Percentiles rank a stretch among this genome's conserved stretches.
phyloP scores from a whole-genome alignment of 768 basidiomycete species.

The Imleria badia region DNA sequence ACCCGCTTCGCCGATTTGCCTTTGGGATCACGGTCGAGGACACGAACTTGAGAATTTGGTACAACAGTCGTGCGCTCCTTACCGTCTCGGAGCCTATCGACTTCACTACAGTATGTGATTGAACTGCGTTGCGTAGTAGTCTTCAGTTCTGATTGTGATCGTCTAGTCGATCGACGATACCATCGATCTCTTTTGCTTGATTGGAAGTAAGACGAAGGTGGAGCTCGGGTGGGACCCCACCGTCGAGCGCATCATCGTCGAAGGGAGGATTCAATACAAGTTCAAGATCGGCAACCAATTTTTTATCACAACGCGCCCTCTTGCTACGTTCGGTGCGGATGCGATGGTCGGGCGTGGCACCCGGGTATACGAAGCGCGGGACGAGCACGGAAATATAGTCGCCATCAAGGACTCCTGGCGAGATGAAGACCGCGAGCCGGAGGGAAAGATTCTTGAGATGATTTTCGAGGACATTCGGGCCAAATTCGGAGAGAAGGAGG shows the following conservation, averaged over 20 bases:
- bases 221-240: slow-evolving; percentile 7
- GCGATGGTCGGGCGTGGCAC: neutral
- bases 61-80: no score
- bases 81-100: no score
- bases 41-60: no score
- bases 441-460: neutral
- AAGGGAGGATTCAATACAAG: no score
- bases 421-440: neutral
- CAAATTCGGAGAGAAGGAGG: neutral
- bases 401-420: slow-evolving; percentile 13
- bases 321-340: slow-evolving; percentile 4
- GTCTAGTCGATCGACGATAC: no score
- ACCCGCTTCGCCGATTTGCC: no score
- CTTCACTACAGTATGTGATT: no score
- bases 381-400: neutral
- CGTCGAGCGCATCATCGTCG: neutral
- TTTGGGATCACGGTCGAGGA: no score
- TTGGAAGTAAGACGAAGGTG: no score
- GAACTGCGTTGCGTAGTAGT: no score
- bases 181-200: no score
- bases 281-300: neutral
- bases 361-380: slow-evolving; percentile 4
- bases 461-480: neutral
- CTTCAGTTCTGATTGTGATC: no score
- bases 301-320: neutral